Evolutionary conservation across 2,329 filamentous ascomycete species (phyloP), one percentile per base, ranked within the genome.

Genomic region (Ophiocordyceps unilateralis): DNA sequence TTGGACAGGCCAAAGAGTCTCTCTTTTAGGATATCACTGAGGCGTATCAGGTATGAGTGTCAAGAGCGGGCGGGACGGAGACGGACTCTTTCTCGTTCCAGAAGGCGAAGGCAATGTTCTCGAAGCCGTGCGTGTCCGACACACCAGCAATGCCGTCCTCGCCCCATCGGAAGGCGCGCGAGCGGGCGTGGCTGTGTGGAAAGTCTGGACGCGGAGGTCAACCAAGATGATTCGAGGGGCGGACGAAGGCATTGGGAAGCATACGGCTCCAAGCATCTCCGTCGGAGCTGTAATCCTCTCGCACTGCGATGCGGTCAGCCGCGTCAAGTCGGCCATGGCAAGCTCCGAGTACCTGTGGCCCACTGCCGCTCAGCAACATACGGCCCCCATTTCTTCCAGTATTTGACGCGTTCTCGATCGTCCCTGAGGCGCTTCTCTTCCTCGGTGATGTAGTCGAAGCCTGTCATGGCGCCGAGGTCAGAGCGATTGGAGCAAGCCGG

Each of bases 361-460:
- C 89, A 95, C 68, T 95, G 88, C 57, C 88, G 73, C 68, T 96
- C 89, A 44, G 88, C 78, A 53, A 93, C 81, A 57, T 95, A 96
- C 21, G 88, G 81, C 44, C 89, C 89, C 87, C 88, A 95, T 77
- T 82, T 86, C 76, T 96, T 96, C 89, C 89, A 96, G 68, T 96
- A 96, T 61, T 85, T 89, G 50, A 66, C 74, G 49, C 81, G 80
- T 50, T 89, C 76, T 46, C 79, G 76, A 63, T 96, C 89, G 57
- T 94, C 78, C 57, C 82, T 81, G 52, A 96, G 73, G 41, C 91
- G 81, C 62, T 82, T 83, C 70, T 96, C 89, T 66, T 96, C 89
- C 62, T 83, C 80, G 47, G 83, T 87, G 58, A 89, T 73, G 62
- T 86, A 88, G 63, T 93, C 86, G 58, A 91, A 81, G 56, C 93